Base-by-base conservation (phyloP, 208 protist genomes). In the Tritrichomonas musculus region DNA sequence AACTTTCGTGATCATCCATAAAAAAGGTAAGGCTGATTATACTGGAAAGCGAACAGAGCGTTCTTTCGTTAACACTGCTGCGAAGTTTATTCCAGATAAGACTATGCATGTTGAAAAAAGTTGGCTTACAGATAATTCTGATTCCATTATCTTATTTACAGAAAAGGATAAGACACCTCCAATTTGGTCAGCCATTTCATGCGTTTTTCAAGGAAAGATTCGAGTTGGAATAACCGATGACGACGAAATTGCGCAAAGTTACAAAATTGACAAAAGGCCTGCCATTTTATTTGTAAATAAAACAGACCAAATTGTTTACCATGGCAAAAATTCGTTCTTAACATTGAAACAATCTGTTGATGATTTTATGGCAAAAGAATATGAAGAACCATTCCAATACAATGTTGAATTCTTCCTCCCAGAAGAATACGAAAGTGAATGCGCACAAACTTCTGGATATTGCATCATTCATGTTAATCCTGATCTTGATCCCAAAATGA, bases 71-170 rank as follows among this genome's bases (percentile, higher is more conserved):
- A 88, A 88, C 22, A 20, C 17, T 39, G 41, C 77, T 33, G 41
- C 77, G 0, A 88, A 88, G 44, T 88, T 88, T 30, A 88, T 88
- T 39, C 77, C 77, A 55, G 47, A 88, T 30, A 25, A 88, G 22
- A 44, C 77, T 13, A 25, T 57, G 11, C 30, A n/a, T 20, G 47
- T 47, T 2, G 47, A 53, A 39, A 20, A 88, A 57, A 39, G 30
- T 39, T 88, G 77, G 77, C n/a, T 55, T 88, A 39, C 25, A 5
- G 47, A 30, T 5, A 57, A 53, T 47, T 39, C 22, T 4, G 39
- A 57, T 30, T 88, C 77, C 27, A 39, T 57, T 88, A 88, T 88
- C 4, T 27, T 88, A 13, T n/a, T 88, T 39, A 88, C 77, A 22
- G 47, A 88, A 41, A 88, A 88, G 22, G 27, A 88, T 14, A 44